phyloP scores from a whole-genome alignment of 2,329 filamentous ascomycete species.

The Scedosporium minutisporum region DNA sequence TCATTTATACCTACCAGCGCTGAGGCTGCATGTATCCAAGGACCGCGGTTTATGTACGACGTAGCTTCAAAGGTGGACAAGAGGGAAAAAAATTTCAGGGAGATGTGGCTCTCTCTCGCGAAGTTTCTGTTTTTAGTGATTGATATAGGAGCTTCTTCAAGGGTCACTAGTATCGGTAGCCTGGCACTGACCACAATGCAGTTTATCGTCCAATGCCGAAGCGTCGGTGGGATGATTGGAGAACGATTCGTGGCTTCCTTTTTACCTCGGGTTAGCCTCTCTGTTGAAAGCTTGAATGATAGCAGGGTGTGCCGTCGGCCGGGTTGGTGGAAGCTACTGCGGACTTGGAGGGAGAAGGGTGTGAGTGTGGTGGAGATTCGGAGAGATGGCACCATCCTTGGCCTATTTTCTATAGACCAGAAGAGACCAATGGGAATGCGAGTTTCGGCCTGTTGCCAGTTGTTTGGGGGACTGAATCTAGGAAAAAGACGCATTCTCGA shows the following conservation, averaged over 20 bases:
- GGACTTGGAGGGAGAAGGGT: not conserved
- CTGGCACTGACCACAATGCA: too few relatives aligned
- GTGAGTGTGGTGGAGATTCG: not conserved
- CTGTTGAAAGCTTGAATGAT: not conserved
- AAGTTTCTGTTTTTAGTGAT: too few relatives aligned
- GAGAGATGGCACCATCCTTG: conserved; percentile 4
- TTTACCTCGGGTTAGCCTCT: too few relatives aligned
- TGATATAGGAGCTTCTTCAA: not conserved
- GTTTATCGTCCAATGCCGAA: too few relatives aligned
- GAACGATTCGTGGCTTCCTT: too few relatives aligned
- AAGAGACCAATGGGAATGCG: not conserved
- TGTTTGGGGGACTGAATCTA: not conserved
- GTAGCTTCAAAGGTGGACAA: not conserved
- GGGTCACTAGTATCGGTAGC: not conserved
- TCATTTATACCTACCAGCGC: not conserved
- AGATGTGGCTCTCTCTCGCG: not conserved
- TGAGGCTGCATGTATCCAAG: not conserved
- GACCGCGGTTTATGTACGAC: not conserved
- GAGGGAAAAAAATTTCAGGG: not conserved
- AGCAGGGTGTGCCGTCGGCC: not conserved
- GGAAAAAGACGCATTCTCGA: not conserved
- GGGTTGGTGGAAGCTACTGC: not conserved
- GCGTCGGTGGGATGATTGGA: too few relatives aligned
- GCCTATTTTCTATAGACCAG: not conserved
- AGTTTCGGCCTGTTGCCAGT: not conserved